Evolutionary conservation across 768 basidiomycete species (phyloP).

Genomic region (Naematelia aurantialba): DNA sequence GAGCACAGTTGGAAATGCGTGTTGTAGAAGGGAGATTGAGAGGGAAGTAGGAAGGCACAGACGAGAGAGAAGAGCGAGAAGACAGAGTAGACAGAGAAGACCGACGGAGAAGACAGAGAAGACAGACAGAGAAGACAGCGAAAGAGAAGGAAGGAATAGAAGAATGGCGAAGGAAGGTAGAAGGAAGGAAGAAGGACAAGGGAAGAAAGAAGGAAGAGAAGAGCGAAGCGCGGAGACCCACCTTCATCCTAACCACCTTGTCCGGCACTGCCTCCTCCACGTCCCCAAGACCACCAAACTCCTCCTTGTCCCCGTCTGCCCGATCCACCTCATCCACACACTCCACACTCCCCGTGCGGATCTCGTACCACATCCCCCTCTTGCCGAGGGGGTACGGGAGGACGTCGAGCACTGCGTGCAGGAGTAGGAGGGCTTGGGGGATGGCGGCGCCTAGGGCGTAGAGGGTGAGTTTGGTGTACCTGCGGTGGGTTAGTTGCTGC

Average conservation of each 20-base stretch:
- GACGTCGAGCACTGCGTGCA: constrained; percentile 48
- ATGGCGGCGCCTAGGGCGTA: constrained; percentile 49
- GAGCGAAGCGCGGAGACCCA: constrained; percentile 10
- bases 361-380: constrained; percentile 46
- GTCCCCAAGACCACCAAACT: constrained; percentile 23
- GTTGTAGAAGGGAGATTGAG: too few relatives aligned
- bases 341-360: constrained; percentile 42
- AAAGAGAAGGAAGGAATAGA: background rate
- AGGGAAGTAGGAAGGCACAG: background rate
- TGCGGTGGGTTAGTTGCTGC: constrained; percentile 7
- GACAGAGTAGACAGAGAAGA: background rate
- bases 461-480: constrained; percentile 38
- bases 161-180: background rate
- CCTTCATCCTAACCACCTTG: constrained; percentile 24
- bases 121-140: background rate
- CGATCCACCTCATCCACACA: constrained; percentile 44
- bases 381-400: constrained; percentile 44
- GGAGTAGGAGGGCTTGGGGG: constrained; percentile 45
- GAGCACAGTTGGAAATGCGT: too few relatives aligned
- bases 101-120: background rate
- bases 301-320: constrained; percentile 3
- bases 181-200: background rate
- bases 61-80: background rate
- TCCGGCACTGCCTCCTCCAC: constrained; percentile 32
- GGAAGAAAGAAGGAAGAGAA: background rate